Evolutionary conservation across 495 filamentous ascomycete genomes (phyloP).

Genomic region (Neurospora discreta): DNA sequence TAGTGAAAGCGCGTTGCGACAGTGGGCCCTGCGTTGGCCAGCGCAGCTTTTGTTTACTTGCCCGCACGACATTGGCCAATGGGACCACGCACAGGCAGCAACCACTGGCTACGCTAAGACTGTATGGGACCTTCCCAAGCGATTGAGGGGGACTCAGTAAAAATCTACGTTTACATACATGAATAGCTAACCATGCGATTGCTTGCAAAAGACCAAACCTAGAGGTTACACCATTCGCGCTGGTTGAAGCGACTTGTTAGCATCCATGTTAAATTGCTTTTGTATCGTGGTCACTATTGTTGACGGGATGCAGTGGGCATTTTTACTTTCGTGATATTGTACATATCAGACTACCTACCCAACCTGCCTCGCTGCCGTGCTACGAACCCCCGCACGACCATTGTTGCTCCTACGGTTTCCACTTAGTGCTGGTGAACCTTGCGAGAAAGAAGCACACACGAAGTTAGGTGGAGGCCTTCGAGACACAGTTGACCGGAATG

Average conservation of each 20-base stretch:
- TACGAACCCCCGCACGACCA: neutral
- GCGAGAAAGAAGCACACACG: neutral
- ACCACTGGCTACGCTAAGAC: neutral
- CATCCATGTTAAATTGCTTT: neutral
- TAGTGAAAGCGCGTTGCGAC: conserved; percentile 12
- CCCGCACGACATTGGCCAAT: conserved; percentile 11
- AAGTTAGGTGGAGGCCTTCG: neutral
- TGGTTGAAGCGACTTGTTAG: too few relatives aligned
- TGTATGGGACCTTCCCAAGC: neutral
- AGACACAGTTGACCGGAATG: neutral
- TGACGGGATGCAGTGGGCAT: neutral
- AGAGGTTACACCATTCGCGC: too few relatives aligned
- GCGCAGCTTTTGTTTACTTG: conserved; percentile 22
- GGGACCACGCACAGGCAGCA: neutral
- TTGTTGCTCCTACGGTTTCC: neutral
- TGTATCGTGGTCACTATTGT: neutral
- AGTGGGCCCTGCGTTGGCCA: conserved; percentile 1
- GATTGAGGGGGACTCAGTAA: neutral
- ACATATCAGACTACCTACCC: neutral
- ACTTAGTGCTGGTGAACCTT: neutral
- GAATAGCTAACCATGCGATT: too few relatives aligned
- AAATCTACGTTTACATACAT: neutral
- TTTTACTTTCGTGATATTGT: neutral
- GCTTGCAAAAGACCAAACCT: too few relatives aligned
- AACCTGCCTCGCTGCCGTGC: neutral